Percentiles rank a stretch among this genome's conserved stretches.
Evolutionary conservation across 2,329 filamentous ascomycete species (phyloP).

Genomic region (Colletotrichum somersetense): DNA sequence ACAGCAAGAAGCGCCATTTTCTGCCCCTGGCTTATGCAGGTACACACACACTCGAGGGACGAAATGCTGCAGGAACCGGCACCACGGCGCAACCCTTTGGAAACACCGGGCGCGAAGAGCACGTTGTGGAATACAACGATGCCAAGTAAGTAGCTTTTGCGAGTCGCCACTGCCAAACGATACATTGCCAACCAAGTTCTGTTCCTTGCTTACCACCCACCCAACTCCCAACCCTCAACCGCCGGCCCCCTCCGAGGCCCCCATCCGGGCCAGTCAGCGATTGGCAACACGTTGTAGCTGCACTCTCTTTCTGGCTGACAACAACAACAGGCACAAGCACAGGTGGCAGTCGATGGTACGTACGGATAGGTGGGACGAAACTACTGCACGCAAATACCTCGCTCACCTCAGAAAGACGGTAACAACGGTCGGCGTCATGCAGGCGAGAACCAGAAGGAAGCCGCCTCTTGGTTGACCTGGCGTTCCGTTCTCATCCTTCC

Average conservation of each 20-base stretch:
- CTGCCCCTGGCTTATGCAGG: conserved; percentile 41
- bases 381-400: conserved; percentile 2
- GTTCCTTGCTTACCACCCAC: conserved; percentile 31
- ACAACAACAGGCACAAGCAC: conserved; percentile 4
- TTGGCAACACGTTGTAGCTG: conserved; percentile 28
- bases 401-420: neutral
- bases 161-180: conserved; percentile 4
- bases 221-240: conserved; percentile 23
- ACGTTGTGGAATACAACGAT: neutral
- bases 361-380: conserved; percentile 3
- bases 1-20: conserved; percentile 40
- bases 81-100: conserved; percentile 32
- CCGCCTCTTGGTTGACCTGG: neutral
- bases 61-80: conserved; percentile 42
- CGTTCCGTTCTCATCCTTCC: neutral
- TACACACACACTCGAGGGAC: conserved; percentile 16
- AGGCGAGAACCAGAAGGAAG: conserved; percentile 7
- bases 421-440: conserved; percentile 12
- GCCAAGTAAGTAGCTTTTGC: conserved; percentile 22
- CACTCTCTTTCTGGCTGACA: conserved; percentile 21
- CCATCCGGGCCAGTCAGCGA: conserved; percentile 30
- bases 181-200: conserved; percentile 6
- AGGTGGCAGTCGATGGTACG: conserved; percentile 34
- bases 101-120: conserved; percentile 36
- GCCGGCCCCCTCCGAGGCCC: conserved; percentile 15